These are phyloP conservation scores for Yarrowia phangngaensis DNA, from an alignment of 805 yeast species.

Conservation along the genomic window DNA sequence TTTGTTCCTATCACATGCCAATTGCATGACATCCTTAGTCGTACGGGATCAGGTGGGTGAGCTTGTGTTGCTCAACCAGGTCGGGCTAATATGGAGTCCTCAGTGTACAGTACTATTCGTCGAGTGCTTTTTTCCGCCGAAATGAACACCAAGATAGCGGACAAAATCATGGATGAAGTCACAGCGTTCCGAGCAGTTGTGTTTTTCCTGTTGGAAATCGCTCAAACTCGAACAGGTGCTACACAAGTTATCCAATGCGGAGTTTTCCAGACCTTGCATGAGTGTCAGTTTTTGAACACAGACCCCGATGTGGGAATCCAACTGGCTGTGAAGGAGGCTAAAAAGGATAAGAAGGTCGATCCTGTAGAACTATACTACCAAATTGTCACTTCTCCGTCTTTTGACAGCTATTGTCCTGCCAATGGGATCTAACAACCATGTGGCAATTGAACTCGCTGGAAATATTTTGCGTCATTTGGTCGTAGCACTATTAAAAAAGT, in stretches of 20 bases:
- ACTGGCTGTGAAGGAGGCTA: conserved; percentile 36
- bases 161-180: conserved; percentile 59
- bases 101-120: no score
- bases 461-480: conserved; percentile 53
- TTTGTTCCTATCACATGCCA: no score
- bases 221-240: conserved; percentile 75
- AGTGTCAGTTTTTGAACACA: conserved; percentile 53
- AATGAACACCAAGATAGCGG: no score
- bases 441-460: conserved; percentile 52
- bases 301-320: conserved; percentile 80
- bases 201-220: conserved; percentile 65
- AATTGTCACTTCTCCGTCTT: conserved; percentile 66
- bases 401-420: conserved; percentile 63
- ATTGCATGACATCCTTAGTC: no score
- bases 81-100: no score
- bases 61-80: no score
- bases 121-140: no score
- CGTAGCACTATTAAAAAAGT: conserved; percentile 61
- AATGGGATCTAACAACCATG: conserved; percentile 70
- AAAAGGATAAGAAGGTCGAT: conserved; percentile 42
- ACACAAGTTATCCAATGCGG: conserved; percentile 70
- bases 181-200: conserved; percentile 72
- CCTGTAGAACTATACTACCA: conserved; percentile 52
- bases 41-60: no score
- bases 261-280: conserved; percentile 57